A percentile compares a stretch with the other conserved stretches of the same genome.
Evolutionary conservation across 1,139 yeast genomes (phyloP).

Genomic region (Lodderomyces theae): DNA sequence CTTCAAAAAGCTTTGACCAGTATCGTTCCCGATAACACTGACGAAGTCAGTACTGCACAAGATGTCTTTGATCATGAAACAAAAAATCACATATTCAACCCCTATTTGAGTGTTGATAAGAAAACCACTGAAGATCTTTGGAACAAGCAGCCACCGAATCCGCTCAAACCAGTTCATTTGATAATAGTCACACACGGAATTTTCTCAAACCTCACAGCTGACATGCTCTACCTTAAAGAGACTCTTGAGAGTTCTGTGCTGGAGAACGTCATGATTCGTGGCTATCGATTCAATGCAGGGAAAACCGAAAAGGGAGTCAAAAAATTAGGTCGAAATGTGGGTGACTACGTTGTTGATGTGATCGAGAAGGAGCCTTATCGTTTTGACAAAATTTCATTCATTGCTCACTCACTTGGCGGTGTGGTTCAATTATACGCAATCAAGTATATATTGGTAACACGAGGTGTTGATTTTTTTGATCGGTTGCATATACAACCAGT

Average conservation of each 20-base stretch:
- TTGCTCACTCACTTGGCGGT: constrained; percentile 94
- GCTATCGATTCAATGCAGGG: constrained; percentile 80
- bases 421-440: constrained; percentile 85
- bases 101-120: constrained; percentile 40
- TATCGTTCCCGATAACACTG: constrained; percentile 9
- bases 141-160: constrained; percentile 47
- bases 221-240: constrained; percentile 83
- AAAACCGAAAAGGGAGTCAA: constrained; percentile 87
- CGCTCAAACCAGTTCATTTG: constrained; percentile 58
- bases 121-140: constrained; percentile 68
- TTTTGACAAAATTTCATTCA: constrained; percentile 68
- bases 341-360: constrained; percentile 63
- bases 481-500: constrained; percentile 52
- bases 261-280: constrained; percentile 73
- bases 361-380: constrained; percentile 35
- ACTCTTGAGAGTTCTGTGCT: constrained; percentile 58
- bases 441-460: constrained; percentile 62
- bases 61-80: constrained; percentile 2
- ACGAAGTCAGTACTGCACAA: neutral
- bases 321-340: constrained; percentile 75
- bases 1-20: constrained; percentile 20
- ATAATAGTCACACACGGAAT: constrained; percentile 86
- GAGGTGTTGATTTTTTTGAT: constrained; percentile 55
- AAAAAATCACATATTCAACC: constrained; percentile 15
- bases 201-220: constrained; percentile 86